phyloP scores from a whole-genome alignment of 1,284 basidiomycete species.

The Xerocomus nothofagi region DNA sequence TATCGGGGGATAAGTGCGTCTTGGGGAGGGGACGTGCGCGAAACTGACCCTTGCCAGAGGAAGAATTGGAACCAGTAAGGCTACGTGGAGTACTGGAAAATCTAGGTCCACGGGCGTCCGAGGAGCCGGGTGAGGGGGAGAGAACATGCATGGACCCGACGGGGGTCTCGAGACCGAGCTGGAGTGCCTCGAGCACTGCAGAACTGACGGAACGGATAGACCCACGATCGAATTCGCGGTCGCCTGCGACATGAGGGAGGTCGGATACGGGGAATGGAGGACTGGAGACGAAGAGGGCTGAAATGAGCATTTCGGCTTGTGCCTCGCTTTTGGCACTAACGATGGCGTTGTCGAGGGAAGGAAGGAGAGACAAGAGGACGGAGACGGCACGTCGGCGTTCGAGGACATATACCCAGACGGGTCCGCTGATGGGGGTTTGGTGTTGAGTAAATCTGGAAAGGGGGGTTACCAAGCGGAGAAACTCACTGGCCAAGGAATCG shows the following conservation, averaged over 20 bases:
- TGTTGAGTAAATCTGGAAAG: conserved; percentile 8
- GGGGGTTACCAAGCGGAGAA: conserved; percentile 2
- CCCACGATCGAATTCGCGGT: conserved; percentile 36
- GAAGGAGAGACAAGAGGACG: conserved; percentile 72
- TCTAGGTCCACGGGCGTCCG: conserved; percentile 25
- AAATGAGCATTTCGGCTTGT: conserved; percentile 73
- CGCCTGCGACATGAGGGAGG: conserved; percentile 49
- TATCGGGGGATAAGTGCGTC: conserved; percentile 60
- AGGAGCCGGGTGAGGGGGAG: conserved; percentile 42
- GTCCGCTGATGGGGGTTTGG: conserved; percentile 49
- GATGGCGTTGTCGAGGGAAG: conserved; percentile 68
- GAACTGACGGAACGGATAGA: conserved; percentile 50
- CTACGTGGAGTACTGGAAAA: conserved; percentile 22
- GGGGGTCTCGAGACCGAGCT: conserved; percentile 40
- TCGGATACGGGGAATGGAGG: conserved; percentile 71
- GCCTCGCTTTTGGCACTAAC: conserved; percentile 66
- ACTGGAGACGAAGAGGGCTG: conserved; percentile 72
- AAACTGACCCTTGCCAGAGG: conserved; percentile 55
- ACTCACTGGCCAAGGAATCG: conserved; percentile 71
- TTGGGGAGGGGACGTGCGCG: conserved; percentile 70
- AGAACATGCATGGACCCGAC: conserved; percentile 44
- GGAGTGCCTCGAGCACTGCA: conserved; percentile 47
- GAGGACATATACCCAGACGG: conserved; percentile 84
- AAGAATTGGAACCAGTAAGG: conserved; percentile 20
- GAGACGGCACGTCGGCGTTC: conserved; percentile 75